Base-by-base conservation (phyloP, 108 stramenopile genomes). In the Heterococcus sp. region DNA sequence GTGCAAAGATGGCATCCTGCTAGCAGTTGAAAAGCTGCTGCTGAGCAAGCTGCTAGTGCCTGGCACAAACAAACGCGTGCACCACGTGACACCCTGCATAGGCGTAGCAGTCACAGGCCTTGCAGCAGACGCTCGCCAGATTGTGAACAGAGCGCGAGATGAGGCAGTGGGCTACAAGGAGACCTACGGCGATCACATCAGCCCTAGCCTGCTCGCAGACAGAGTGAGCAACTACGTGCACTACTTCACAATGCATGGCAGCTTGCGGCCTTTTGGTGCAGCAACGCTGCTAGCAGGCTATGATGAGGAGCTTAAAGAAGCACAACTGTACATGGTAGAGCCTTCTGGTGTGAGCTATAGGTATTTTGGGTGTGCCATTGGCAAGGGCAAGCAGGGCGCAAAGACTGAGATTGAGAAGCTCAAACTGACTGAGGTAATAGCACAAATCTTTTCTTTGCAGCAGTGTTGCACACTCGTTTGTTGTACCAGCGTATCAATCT, bases 361-460 rank as follows among this genome's bases (percentile, higher is more conserved):
- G 40, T 99, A 94, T 78, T 97, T 91, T 74, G 99, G 94, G 8
- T 92, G 92, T 30, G 97, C 99, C 3, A 92, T 94, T 5, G 99
- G 99, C 30, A 95, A 97, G 88, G 97, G 97, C 66, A 89, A 94
- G 69, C 97, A 98, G 85, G 92, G 93, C 27, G 97, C 97, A 64
- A 96, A 96, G 90, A 98, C 97, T 36, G 99, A 99, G 87, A 88
- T 99, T 89, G 97, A 99, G 85, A 99, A 98, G 87, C 77, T 96
- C 70, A 89, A 93, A 66, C 82, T 95, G 66, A 58, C 21, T 8
- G 46, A 73, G 35, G 2, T 67, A 3, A 3, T 2, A 4, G 3
- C n/a, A n/a, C n/a, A n/a, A n/a, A n/a, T n/a, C n/a, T n/a, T n/a
- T n/a, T n/a, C n/a, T n/a, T n/a, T n/a, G n/a, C n/a, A n/a, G n/a